phyloP scores from a whole-genome alignment of 495 filamentous ascomycete genomes.

The Monascus purpureus region DNA sequence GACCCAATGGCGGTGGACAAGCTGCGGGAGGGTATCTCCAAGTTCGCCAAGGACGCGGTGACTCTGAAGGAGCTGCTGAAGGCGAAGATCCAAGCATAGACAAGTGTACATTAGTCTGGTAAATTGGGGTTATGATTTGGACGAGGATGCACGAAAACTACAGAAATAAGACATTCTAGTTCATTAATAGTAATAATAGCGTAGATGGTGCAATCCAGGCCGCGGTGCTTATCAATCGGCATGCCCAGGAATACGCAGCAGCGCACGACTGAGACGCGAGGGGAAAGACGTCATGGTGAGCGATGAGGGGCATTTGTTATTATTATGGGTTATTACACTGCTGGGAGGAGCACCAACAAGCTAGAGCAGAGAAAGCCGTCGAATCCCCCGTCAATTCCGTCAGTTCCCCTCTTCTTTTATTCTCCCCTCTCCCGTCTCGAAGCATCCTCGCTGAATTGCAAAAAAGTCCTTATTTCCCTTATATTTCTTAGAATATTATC shows the following conservation, averaged over 20 bases:
- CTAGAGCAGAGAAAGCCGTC: conserved; percentile 7
- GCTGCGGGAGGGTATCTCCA: conserved; percentile 95
- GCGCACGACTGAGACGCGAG: too few species aligned
- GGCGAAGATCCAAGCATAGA: conserved; percentile 58
- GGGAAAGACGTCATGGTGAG: too few species aligned
- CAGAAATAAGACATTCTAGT: conserved; percentile 5
- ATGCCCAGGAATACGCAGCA: too few species aligned
- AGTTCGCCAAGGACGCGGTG: conserved; percentile 91
- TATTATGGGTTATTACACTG: too few species aligned
- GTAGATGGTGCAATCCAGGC: too few species aligned
- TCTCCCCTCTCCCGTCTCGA: conserved; percentile 5
- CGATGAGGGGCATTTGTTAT: too few species aligned
- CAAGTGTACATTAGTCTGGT: conserved; percentile 1
- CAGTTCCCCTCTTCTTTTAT: conserved; percentile 5
- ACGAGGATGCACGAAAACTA: not conserved
- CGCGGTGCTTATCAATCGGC: too few species aligned
- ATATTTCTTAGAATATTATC: too few species aligned
- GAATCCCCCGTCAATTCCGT: conserved; percentile 7
- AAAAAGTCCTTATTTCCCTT: not conserved
- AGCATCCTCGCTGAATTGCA: conserved; percentile 1
- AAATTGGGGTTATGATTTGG: too few species aligned
- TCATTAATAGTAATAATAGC: too few species aligned
- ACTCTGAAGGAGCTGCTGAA: conserved; percentile 86
- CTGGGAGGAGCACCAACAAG: not conserved
- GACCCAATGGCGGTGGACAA: conserved; percentile 98